Percentiles rank a stretch among this genome's conserved stretches.
Conservation (phyloP, 495 filamentous ascomycete genomes). For the Neurospora hispaniola region DNA sequence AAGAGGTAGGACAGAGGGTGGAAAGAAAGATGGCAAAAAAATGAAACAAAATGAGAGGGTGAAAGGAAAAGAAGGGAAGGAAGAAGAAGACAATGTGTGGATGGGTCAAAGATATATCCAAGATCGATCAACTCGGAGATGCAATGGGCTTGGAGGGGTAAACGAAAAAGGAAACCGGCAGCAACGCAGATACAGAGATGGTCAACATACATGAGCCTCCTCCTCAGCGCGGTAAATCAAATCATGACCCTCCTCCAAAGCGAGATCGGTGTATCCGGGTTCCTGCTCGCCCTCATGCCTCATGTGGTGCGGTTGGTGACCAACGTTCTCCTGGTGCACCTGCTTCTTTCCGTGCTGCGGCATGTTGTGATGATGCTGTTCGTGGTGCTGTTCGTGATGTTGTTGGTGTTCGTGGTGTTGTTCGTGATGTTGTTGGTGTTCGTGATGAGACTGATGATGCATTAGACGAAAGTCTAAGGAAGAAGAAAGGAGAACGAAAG, state of each 20-base stretch:
- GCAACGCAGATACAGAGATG: no score
- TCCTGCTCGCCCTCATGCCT: neutral
- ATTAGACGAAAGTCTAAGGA: neutral
- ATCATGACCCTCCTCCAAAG: slow-evolving; percentile 18
- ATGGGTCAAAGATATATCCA: no score
- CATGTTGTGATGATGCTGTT: neutral
- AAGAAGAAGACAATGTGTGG: no score
- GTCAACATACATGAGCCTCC: slow-evolving; percentile 15
- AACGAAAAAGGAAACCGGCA: no score
- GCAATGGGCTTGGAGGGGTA: no score
- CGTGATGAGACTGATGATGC: neutral
- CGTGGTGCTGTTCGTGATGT: neutral
- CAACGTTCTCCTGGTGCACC: neutral
- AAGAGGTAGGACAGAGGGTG: no score
- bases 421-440: neutral
- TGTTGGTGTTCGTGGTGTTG: no score
- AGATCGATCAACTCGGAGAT: no score
- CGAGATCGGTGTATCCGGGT: slow-evolving; percentile 19
- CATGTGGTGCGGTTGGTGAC: neutral
- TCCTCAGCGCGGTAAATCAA: slow-evolving; percentile 22
- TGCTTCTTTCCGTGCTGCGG: neutral
- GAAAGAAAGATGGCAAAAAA: no score
- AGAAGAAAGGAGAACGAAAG: neutral
- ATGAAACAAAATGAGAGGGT: no score
- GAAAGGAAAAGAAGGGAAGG: no score